Evolutionary conservation across 345 rosid genomes (phyloP).

Genomic region (Gossypium turneri): DNA sequence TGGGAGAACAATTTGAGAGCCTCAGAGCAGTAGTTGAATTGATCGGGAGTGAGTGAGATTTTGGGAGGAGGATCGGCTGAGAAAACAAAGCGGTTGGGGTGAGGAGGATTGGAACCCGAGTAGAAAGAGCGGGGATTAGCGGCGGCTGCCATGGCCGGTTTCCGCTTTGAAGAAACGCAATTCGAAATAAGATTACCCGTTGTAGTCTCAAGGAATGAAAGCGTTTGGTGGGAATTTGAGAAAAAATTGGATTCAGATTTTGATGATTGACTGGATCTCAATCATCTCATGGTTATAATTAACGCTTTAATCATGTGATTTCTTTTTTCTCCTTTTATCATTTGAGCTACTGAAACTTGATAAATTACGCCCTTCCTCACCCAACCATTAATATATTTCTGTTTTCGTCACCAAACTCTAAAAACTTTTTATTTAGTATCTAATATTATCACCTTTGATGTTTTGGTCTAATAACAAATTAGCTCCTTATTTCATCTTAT

Average conservation of each 20-base stretch:
- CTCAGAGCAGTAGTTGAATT: slow-evolving; percentile 52
- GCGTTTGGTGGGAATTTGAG: not conserved
- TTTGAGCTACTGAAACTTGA: no score
- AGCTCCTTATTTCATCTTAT: no score
- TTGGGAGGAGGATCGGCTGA: slow-evolving; percentile 47
- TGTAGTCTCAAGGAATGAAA: not conserved
- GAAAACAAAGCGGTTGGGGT: slow-evolving; percentile 33
- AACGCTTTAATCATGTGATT: not conserved
- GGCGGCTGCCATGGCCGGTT: slow-evolving; percentile 49
- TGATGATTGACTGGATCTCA: not conserved
- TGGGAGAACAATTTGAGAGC: slow-evolving; percentile 51
- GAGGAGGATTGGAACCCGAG: slow-evolving; percentile 11
- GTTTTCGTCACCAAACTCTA: no score
- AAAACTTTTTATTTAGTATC: no score
- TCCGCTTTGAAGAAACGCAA: slow-evolving; percentile 38
- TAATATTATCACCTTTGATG: no score
- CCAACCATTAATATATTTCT: no score
- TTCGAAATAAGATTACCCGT: slow-evolving; percentile 25
- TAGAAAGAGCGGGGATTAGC: slow-evolving; percentile 23
- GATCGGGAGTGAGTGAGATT: slow-evolving; percentile 54
- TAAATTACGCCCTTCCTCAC: no score
- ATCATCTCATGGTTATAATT: not conserved
- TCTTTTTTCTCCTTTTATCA: no score
- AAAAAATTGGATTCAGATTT: not conserved
- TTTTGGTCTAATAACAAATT: no score